Evolutionary conservation across 2,329 filamentous ascomycete genomes (phyloP).

Genomic region (Colletotrichum sp.): DNA sequence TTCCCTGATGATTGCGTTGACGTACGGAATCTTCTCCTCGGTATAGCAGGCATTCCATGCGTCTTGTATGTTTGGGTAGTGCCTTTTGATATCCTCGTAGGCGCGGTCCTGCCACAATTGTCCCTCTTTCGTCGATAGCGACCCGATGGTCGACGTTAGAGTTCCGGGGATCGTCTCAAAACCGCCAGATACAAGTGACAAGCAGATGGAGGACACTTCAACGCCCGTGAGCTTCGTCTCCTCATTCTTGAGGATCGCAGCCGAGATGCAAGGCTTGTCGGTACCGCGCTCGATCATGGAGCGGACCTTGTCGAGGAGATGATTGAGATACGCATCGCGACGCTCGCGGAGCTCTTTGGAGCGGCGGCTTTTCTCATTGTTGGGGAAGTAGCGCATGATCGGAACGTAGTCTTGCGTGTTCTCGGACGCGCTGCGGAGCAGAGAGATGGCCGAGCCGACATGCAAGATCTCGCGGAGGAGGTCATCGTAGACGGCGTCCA

Average conservation of each 20-base stretch:
- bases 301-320: slow-evolving; percentile 67
- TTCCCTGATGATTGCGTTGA: not conserved
- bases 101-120: not conserved
- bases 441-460: slow-evolving; percentile 77
- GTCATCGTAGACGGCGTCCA: slow-evolving; percentile 71
- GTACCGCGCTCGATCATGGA: not conserved
- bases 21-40: not conserved
- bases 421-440: slow-evolving; percentile 79
- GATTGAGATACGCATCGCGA: slow-evolving; percentile 70
- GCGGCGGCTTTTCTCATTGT: slow-evolving; percentile 64
- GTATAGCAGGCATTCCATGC: not conserved
- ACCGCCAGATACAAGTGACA: not conserved
- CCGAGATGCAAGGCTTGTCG: not conserved
- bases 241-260: not conserved
- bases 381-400: slow-evolving; percentile 61
- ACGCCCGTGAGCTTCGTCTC: not conserved
- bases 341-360: slow-evolving; percentile 71
- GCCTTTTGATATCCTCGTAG: not conserved
- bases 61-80: not conserved
- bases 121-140: not conserved
- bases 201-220: not conserved
- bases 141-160: not conserved
- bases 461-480: slow-evolving; percentile 76
- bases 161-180: not conserved
- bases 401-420: slow-evolving; percentile 90